A percentile compares a stretch with the other conserved stretches of the same genome.
Conservation (phyloP, 176 grass and related monocot genomes). For the Aegilops bicornis region DNA sequence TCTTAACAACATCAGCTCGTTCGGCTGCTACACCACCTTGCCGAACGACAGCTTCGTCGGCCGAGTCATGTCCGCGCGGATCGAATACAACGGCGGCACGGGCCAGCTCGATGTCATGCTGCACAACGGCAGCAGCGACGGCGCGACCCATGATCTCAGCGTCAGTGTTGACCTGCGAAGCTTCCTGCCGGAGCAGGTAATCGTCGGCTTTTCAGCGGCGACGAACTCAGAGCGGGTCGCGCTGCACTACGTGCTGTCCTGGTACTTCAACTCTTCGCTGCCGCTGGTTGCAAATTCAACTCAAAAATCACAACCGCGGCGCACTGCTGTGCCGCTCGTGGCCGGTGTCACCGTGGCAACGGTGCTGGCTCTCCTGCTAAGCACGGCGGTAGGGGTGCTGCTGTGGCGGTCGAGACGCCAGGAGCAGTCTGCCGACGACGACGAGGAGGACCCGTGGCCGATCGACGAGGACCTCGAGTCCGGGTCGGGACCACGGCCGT, state of each 20-base stretch:
- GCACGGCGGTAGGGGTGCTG: not conserved
- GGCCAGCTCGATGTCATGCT: not conserved
- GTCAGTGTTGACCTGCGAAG: not conserved
- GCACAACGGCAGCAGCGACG: not conserved
- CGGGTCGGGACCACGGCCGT: not conserved
- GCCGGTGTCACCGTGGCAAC: not conserved
- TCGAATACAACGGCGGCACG: conserved; percentile 14
- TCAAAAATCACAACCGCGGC: not conserved
- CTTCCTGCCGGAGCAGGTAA: not conserved
- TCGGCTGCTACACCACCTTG: not conserved
- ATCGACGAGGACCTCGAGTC: conserved; percentile 13
- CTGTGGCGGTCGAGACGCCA: not conserved
- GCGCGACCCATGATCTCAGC: not conserved
- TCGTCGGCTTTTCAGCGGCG: conserved; percentile 15
- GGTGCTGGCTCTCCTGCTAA: not conserved
- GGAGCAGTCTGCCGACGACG: not conserved
- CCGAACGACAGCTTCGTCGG: conserved; percentile 22
- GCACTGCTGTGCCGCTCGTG: not conserved
- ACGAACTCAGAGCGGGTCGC: not conserved
- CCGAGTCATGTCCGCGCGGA: conserved; percentile 26
- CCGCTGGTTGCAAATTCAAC: not conserved
- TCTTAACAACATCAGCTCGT: conserved; percentile 19
- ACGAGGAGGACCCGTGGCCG: not conserved
- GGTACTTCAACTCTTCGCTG: conserved; percentile 6
- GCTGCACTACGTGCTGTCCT: conserved; percentile 17